These are phyloP conservation scores for Pyrenophora teres DNA, from an alignment of 2,329 filamentous ascomycete genomes.

Conservation along the genomic window DNA sequence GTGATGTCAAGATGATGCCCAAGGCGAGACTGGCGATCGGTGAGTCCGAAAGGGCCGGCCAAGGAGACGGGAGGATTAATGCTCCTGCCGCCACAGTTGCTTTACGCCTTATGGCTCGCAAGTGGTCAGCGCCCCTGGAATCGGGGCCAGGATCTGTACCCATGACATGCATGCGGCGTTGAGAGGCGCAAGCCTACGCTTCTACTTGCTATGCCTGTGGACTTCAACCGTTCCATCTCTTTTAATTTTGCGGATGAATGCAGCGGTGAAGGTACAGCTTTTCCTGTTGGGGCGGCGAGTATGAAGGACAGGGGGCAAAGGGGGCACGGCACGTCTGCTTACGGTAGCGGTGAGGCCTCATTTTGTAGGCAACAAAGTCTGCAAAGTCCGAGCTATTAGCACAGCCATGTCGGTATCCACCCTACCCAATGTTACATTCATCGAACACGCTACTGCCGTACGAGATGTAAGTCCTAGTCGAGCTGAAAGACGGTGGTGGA, in stretches of 20 bases:
- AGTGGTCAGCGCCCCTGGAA: constrained; percentile 1
- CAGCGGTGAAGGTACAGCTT: too few species aligned
- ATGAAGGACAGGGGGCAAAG: background rate
- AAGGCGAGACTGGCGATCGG: too few species aligned
- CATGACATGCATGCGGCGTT: background rate
- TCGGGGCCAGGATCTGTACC: background rate
- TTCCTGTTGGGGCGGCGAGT: background rate
- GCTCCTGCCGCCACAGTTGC: background rate
- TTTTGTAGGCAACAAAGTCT: background rate
- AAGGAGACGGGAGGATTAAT: background rate
- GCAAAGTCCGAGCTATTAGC: background rate
- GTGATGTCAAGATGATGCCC: too few species aligned
- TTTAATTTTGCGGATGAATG: too few species aligned
- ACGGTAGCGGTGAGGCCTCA: background rate
- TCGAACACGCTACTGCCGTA: too few species aligned
- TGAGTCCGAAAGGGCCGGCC: background rate
- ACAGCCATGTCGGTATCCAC: too few species aligned
- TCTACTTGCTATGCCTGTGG: too few species aligned
- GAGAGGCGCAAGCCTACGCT: too few species aligned
- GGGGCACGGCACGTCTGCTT: background rate
- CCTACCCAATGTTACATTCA: too few species aligned
- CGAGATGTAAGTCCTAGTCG: too few species aligned
- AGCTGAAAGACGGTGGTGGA: too few species aligned
- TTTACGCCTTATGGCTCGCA: background rate
- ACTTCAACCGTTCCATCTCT: too few species aligned